These are phyloP conservation scores for Ceratocystis smalleyi DNA, from an alignment of 2,329 filamentous ascomycete species.

Conservation along the genomic window DNA sequence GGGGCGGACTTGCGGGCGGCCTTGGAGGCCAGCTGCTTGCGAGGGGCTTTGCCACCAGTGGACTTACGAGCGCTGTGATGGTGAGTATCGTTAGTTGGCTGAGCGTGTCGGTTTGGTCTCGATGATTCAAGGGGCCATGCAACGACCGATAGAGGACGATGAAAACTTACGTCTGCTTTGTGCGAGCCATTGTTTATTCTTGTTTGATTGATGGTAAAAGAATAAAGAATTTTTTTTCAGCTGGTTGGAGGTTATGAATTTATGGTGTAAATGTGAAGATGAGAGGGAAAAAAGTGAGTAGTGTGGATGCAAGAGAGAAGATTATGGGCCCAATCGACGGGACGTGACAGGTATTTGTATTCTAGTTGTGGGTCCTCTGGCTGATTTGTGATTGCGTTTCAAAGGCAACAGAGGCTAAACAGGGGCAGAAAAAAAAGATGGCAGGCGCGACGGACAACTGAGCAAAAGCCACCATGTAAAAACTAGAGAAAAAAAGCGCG, in stretches of 20 bases:
- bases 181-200: conserved; percentile 42
- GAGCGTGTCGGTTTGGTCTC: background rate
- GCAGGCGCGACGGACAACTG: background rate
- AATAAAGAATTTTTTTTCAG: conserved; percentile 20
- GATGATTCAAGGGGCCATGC: background rate
- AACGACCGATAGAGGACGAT: conserved; percentile 22
- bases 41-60: conserved; percentile 62
- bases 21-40: conserved; percentile 99
- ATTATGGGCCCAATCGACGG: conserved; percentile 8
- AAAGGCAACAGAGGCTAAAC: background rate
- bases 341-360: conserved; percentile 22
- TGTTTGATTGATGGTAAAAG: conserved; percentile 22
- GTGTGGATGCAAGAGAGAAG: conserved; percentile 29
- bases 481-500: conserved; percentile 8
- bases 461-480: background rate
- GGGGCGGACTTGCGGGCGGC: conserved; percentile 96
- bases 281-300: conserved; percentile 20
- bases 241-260: conserved; percentile 25
- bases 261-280: background rate
- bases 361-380: conserved; percentile 17
- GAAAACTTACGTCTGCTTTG: conserved; percentile 39
- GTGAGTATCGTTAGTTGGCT: background rate
- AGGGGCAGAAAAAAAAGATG: background rate
- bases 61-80: conserved; percentile 46
- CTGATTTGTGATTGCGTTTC: conserved; percentile 19